These are phyloP conservation scores for Heimioporus sp. DNA, from an alignment of 768 basidiomycete species.

Conservation along the genomic window DNA sequence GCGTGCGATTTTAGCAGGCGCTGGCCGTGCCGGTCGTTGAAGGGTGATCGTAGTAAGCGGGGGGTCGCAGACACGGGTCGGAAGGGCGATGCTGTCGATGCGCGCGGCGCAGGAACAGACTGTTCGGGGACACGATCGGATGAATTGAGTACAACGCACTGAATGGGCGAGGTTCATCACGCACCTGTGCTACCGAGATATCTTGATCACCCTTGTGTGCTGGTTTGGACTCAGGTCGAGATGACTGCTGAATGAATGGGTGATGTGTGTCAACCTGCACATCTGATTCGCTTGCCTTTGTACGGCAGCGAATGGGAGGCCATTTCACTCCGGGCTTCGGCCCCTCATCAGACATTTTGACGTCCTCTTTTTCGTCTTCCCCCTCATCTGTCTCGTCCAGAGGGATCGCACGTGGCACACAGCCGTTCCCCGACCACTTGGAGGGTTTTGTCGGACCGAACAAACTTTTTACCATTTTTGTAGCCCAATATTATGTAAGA, in stretches of 20 bases:
- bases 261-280: conserved; percentile 4
- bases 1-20: neutral
- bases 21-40: neutral
- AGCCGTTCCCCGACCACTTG: no score
- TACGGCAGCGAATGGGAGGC: conserved; percentile 19
- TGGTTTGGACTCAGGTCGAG: neutral
- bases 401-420: conserved; percentile 7
- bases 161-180: neutral
- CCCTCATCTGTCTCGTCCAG: neutral
- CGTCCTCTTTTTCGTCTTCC: neutral
- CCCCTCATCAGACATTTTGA: neutral
- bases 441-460: no score
- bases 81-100: conserved; percentile 20
- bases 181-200: neutral
- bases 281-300: neutral
- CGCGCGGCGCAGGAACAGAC: conserved; percentile 11
- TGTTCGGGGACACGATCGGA: neutral
- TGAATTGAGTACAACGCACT: neutral
- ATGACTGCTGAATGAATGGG: conserved; percentile 13
- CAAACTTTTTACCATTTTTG: no score
- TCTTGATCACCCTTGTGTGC: no score
- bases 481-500: no score
- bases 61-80: conserved; percentile 4
- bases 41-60: neutral
- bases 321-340: conserved; percentile 1